phyloP scores from a whole-genome alignment of 176 grass and related monocot genomes.

The Triticum urartu region DNA sequence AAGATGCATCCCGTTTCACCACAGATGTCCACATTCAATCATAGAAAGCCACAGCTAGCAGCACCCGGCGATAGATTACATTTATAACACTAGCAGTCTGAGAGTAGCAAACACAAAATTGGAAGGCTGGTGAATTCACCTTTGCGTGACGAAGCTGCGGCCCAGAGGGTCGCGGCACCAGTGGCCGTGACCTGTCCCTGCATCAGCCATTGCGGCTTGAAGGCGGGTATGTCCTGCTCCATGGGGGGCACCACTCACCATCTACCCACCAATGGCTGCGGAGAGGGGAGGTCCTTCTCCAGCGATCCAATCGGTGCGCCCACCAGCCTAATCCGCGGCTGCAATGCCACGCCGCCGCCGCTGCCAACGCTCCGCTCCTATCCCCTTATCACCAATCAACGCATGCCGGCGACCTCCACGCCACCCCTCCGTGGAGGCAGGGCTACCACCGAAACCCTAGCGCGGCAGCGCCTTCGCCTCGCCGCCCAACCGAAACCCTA shows the following conservation, averaged over 20 bases:
- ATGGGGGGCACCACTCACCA: conserved; percentile 57
- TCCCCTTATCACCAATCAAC: conserved; percentile 7
- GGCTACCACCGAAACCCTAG: conserved; percentile 30
- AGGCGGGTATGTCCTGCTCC: conserved; percentile 46
- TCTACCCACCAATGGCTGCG: conserved; percentile 45
- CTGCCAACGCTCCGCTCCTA: not conserved
- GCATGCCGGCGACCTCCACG: not conserved
- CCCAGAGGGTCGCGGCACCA: conserved; percentile 31
- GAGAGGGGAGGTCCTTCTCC: conserved; percentile 32
- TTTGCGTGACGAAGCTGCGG: conserved; percentile 26
- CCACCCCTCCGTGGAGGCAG: not conserved
- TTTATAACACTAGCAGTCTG: not conserved
- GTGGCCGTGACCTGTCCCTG: conserved; percentile 19
- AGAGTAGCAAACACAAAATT: not conserved
- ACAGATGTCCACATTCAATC: not conserved
- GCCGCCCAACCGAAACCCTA: conserved; percentile 13
- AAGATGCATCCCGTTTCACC: not conserved
- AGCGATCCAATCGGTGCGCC: conserved; percentile 22
- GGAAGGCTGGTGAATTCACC: conserved; percentile 38
- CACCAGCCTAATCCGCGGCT: not conserved
- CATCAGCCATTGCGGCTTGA: conserved; percentile 68
- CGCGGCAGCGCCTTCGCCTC: conserved; percentile 1
- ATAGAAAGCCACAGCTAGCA: conserved; percentile 23
- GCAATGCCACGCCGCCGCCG: not conserved
- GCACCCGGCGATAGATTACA: not conserved